Conservation (phyloP, 345 rosid genomes). For the Eucalyptus tenuipes region DNA sequence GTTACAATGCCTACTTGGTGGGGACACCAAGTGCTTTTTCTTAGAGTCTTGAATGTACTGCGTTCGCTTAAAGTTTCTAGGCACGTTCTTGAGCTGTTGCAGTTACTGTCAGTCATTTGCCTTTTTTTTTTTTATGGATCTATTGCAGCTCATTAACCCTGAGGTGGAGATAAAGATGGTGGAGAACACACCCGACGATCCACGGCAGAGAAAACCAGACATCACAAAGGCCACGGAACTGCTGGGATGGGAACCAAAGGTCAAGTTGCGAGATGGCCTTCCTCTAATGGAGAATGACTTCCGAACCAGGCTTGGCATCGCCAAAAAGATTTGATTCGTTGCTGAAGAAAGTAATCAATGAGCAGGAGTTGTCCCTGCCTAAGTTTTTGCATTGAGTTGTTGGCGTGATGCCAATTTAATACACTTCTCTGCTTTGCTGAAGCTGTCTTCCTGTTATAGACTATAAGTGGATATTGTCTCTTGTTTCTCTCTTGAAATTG, state of each 20-base stretch:
- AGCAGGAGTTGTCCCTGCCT: not conserved
- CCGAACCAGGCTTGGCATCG: conserved; percentile 55
- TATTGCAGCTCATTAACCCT: conserved; percentile 56
- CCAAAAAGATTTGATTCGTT: conserved; percentile 17
- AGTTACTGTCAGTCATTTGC: not conserved
- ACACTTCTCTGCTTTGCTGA: not conserved
- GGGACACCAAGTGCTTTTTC: not conserved
- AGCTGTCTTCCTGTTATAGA: not conserved
- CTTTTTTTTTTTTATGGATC: not conserved
- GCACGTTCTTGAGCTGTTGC: not conserved
- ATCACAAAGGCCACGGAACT: conserved; percentile 73
- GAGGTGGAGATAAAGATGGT: conserved; percentile 72
- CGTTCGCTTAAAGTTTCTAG: not conserved
- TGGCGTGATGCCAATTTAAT: not conserved
- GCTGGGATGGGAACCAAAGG: conserved; percentile 90
- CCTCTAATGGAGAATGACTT: conserved; percentile 92
- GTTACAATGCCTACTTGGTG: not conserved
- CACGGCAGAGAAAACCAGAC: conserved; percentile 86
- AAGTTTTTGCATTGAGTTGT: not conserved
- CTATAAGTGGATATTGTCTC: not conserved
- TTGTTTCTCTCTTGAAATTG: not conserved
- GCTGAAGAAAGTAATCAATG: not conserved
- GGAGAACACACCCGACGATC: conserved; percentile 93
- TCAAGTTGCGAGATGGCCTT: conserved; percentile 75
- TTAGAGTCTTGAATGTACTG: not conserved